Conservation (phyloP, 768 basidiomycete genomes). For the Fomitopsis serialis region DNA sequence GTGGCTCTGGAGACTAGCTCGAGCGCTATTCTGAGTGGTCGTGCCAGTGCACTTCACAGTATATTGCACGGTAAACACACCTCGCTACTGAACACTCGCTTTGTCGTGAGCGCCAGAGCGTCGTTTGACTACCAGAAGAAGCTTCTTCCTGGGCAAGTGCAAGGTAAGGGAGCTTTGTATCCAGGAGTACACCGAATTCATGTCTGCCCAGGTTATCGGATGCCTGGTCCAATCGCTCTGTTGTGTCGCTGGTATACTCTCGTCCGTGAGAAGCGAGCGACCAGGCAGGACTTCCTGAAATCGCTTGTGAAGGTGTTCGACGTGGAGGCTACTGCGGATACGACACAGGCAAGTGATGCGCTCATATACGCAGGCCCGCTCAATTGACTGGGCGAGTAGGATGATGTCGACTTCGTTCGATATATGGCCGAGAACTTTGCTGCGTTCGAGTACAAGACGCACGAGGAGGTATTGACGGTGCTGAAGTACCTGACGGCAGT, state of each 20-base stretch:
- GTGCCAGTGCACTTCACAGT: constrained; percentile 77
- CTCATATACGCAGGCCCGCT: neutral
- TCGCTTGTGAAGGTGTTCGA: constrained; percentile 81
- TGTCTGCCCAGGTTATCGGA: constrained; percentile 51
- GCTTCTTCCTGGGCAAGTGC: constrained; percentile 39
- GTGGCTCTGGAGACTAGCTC: constrained; percentile 91
- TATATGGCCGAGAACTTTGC: constrained; percentile 96
- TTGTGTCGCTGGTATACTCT: constrained; percentile 89
- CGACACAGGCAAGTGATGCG: constrained; percentile 45
- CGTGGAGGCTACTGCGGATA: constrained; percentile 49
- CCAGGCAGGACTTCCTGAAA: constrained; percentile 84
- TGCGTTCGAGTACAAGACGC: constrained; percentile 89
- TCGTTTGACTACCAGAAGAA: constrained; percentile 83
- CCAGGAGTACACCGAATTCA: neutral
- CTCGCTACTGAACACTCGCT: constrained; percentile 83
- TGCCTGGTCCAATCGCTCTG: constrained; percentile 63
- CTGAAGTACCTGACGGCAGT: constrained; percentile 73
- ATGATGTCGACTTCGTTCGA: constrained; percentile 80
- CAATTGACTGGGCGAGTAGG: constrained; percentile 32
- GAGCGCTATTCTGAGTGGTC: constrained; percentile 49
- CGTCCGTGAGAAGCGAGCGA: constrained; percentile 83
- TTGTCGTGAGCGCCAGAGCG: constrained; percentile 69
- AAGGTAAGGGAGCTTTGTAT: constrained; percentile 35
- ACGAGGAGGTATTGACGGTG: constrained; percentile 87
- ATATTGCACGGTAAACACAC: constrained; percentile 86